phyloP scores from a whole-genome alignment of 2,329 filamentous ascomycete genomes.

The Fusarium sublunatum region DNA sequence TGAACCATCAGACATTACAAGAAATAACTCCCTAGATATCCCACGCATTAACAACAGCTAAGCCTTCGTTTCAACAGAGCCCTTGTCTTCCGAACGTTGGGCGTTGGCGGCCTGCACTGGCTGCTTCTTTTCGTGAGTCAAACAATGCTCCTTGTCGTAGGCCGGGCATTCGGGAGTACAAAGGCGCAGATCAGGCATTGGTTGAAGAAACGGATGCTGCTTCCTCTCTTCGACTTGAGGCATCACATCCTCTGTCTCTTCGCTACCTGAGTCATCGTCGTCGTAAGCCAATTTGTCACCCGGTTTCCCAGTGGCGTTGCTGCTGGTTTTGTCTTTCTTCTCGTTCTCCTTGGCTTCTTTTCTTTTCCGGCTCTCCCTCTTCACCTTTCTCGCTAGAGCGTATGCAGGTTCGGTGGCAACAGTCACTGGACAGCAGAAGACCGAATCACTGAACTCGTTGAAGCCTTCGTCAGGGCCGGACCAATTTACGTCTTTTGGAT shows the following conservation, averaged over 20 bases:
- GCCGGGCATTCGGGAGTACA: neutral
- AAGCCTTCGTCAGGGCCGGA: neutral
- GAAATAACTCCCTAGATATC: neutral
- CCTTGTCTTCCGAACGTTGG: too few relatives aligned
- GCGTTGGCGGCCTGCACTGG: neutral
- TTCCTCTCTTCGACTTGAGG: neutral
- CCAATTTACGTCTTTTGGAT: neutral
- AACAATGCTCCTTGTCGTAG: neutral
- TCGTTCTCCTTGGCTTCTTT: neutral
- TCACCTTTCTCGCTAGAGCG: constrained; percentile 2
- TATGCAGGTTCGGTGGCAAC: constrained; percentile 8
- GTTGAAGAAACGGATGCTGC: too few relatives aligned
- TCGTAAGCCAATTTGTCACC: neutral
- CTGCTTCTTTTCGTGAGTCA: neutral
- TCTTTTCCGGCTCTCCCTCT: neutral
- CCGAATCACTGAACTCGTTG: neutral
- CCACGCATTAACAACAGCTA: neutral
- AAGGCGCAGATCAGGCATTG: neutral
- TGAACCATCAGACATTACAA: neutral
- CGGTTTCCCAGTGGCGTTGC: neutral
- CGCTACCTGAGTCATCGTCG: neutral
- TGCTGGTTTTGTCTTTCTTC: neutral
- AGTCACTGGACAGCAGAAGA: neutral
- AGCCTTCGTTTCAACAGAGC: neutral
- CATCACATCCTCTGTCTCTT: neutral